Evolutionary conservation across 352 stramenopile genomes (phyloP), one percentile per base, ranked within the genome.

Genomic region (Phytophthora cryptogea): DNA sequence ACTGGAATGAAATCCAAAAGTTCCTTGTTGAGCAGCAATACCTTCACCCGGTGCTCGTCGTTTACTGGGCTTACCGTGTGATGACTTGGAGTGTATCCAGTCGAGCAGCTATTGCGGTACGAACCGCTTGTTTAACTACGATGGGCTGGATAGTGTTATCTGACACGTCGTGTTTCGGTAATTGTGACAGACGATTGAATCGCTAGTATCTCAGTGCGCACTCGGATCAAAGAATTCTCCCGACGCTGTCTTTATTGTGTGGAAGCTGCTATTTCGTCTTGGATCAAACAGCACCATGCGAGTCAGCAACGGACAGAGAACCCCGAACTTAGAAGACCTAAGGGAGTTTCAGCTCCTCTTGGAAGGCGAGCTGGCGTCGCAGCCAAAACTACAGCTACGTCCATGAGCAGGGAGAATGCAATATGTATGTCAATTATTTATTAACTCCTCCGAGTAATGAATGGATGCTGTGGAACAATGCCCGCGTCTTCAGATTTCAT

Each of bases 1-100:
- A 92, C 54, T 92, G 83, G 83, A 92, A 92, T 41, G 80, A 90
- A 31, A 89, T 90, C 41, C 83, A 92, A 55, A 74, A 77, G 23
- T 86, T 83, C 32, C 35, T 89, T 20, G 59, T 80, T 9, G 63
- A 87, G 28, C 66, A 79, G 27, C 72, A 77, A 13, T 92, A 88
- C 35, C 46, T 90, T 2, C 83, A 92, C 33, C 83, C 83, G 20
- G 41, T 92, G 0, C 47, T 92, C 13, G 57, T 83, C 14, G 54
- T 80, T 3, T 89, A 92, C 49, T 92, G 83, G 83, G 74, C 66
- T 14, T 89, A 85, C 45, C 70, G 72, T 23, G 64, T 92, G 28
- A 55, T 92, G 17, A 73, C 88, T 28, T 92, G 80, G 80, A 86
- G 73, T 52, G 55, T 88, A 7, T 90, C 83, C 6, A 71, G 61